Evolutionary conservation across 139 green algal genomes (phyloP).

Genomic region (Mychonastes homosphaera): DNA sequence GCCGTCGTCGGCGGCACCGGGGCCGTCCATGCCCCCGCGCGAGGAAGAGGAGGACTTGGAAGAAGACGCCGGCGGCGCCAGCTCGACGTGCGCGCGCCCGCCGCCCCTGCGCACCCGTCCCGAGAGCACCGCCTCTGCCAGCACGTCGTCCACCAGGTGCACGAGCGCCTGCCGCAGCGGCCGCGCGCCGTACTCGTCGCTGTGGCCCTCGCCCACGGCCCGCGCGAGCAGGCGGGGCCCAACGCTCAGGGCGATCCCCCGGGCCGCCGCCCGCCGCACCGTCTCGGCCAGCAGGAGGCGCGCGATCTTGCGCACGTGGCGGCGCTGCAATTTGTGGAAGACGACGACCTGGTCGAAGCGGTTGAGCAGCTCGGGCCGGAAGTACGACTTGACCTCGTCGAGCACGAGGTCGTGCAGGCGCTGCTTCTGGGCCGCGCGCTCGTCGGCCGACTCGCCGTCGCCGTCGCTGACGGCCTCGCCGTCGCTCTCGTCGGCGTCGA

Average conservation of each 20-base stretch:
- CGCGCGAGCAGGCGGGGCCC: conserved; percentile 33
- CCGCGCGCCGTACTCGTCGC: conserved; percentile 52
- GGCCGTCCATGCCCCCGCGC: neutral
- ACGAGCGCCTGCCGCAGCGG: conserved; percentile 52
- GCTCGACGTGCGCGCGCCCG: conserved; percentile 14
- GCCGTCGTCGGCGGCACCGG: neutral
- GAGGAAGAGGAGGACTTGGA: neutral
- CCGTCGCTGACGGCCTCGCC: neutral
- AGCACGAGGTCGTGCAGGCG: conserved; percentile 56
- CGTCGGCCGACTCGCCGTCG: neutral
- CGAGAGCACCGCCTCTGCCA: conserved; percentile 14
- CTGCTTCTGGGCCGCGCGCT: neutral
- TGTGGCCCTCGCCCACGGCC: conserved; percentile 58
- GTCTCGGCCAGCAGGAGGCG: conserved; percentile 54
- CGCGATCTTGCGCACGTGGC: conserved; percentile 40
- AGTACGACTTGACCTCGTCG: conserved; percentile 49
- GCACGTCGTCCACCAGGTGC: conserved; percentile 14
- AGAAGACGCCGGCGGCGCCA: neutral
- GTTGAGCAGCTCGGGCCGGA: conserved; percentile 51
- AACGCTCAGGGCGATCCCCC: conserved; percentile 21
- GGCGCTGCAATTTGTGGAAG: neutral
- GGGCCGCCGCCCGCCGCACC: conserved; percentile 20
- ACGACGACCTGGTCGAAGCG: conserved; percentile 21
- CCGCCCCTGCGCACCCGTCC: neutral
- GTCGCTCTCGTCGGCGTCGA: neutral